phyloP scores from a whole-genome alignment of 441 rosid species.

The Populus hybrid region DNA sequence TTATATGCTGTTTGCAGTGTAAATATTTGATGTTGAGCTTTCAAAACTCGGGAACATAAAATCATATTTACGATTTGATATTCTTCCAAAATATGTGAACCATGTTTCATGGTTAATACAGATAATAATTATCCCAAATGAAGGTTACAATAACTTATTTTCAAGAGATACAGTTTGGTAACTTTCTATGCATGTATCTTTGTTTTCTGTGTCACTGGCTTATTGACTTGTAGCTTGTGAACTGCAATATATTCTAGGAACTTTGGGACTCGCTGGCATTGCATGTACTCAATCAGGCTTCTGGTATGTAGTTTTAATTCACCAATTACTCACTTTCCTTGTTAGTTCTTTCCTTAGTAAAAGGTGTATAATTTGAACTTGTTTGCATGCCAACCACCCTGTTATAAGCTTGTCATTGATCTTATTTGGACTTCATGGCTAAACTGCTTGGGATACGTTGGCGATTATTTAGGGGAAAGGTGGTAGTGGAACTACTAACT shows the following conservation, averaged over 20 bases:
- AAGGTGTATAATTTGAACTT: background rate
- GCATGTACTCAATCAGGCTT: slow-evolving; percentile 76
- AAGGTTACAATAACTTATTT: background rate
- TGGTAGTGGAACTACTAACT: background rate
- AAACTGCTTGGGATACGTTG: background rate
- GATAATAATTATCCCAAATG: background rate
- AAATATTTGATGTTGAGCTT: too few relatives aligned
- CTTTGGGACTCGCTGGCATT: slow-evolving; percentile 84
- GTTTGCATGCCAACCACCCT: background rate
- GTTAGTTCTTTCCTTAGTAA: background rate
- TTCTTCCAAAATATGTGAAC: background rate
- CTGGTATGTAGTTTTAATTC: slow-evolving; percentile 50
- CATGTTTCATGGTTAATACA: background rate
- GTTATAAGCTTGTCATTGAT: background rate
- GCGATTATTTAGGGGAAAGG: background rate
- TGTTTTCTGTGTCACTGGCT: background rate
- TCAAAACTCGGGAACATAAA: too few relatives aligned
- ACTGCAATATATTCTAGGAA: slow-evolving; percentile 39
- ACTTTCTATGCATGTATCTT: background rate
- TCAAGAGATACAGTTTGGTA: background rate
- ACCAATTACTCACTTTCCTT: background rate
- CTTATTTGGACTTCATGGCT: background rate
- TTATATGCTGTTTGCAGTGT: background rate
- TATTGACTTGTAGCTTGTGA: slow-evolving; percentile 8
- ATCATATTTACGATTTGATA: too few relatives aligned